Conservation (phyloP, 1,284 basidiomycete genomes). For the Ganoderma sinense region DNA sequence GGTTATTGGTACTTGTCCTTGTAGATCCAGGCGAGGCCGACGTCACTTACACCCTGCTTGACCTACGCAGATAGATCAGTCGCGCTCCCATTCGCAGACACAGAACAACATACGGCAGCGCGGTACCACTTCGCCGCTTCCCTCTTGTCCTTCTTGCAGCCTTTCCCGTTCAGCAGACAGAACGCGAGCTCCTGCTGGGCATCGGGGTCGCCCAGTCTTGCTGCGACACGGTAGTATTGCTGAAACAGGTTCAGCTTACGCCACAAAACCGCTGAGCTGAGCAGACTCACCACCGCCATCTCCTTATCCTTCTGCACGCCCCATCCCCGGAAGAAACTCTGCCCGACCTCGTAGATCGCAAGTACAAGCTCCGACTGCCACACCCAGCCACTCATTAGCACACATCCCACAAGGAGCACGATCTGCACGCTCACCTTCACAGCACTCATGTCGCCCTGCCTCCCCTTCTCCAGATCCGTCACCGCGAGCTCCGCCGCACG, state of each 20-base stretch:
- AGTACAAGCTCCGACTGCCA: constrained; percentile 80
- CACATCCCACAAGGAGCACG: background rate
- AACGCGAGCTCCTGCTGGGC: constrained; percentile 89
- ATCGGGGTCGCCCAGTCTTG: constrained; percentile 85
- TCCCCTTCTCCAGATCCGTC: constrained; percentile 73
- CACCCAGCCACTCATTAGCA: constrained; percentile 3
- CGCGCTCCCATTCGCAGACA: background rate
- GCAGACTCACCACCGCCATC: constrained; percentile 77
- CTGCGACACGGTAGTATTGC: constrained; percentile 89
- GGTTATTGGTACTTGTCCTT: constrained; percentile 72
- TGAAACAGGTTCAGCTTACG: constrained; percentile 36
- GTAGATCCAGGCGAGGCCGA: constrained; percentile 89
- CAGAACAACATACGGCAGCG: constrained; percentile 66
- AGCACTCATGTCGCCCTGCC: constrained; percentile 49
- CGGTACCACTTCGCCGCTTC: constrained; percentile 92
- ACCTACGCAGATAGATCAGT: constrained; percentile 49
- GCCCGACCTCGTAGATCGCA: constrained; percentile 91
- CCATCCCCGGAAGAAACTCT: constrained; percentile 94
- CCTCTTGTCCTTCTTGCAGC: constrained; percentile 89
- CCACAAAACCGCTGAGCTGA: background rate
- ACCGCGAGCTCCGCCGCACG: constrained; percentile 85
- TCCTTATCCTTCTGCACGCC: constrained; percentile 86
- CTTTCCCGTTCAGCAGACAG: constrained; percentile 86
- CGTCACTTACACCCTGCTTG: constrained; percentile 78
- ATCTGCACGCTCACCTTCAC: constrained; percentile 48